Evolutionary conservation across 1,139 yeast species (phyloP).

Genomic region (Pichia kudriavzevii): DNA sequence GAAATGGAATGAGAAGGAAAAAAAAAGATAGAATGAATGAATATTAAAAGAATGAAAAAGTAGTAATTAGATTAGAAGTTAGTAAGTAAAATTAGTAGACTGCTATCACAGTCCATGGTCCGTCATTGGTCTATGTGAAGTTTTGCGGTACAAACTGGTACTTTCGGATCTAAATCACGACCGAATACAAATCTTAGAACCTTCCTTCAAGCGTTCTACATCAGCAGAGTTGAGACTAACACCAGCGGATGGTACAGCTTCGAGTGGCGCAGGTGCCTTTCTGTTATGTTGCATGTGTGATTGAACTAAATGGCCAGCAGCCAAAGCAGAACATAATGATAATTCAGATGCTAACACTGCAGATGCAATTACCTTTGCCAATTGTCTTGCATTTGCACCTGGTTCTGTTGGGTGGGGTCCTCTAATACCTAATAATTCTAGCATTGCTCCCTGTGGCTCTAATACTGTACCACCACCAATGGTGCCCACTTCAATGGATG

Average conservation of each 20-base stretch:
- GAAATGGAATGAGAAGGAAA: too few species aligned
- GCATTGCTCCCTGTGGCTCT: conserved; percentile 95
- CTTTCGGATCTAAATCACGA: conserved; percentile 34
- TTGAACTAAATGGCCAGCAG: conserved; percentile 97
- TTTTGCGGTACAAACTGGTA: too few species aligned
- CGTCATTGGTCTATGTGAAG: too few species aligned
- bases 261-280: conserved; percentile 27
- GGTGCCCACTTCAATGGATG: conserved; percentile 97
- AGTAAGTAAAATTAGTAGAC: too few species aligned
- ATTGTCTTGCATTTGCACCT: conserved; percentile 89
- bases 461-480: conserved; percentile 98
- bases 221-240: conserved; percentile 27
- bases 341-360: conserved; percentile 96
- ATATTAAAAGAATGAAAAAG: too few species aligned
- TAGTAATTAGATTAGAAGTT: too few species aligned
- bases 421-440: conserved; percentile 86
- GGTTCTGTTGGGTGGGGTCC: conserved; percentile 95
- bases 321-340: conserved; percentile 88
- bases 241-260: conserved; percentile 18
- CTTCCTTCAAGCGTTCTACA: conserved; percentile 54
- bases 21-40: too few species aligned
- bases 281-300: conserved; percentile 97
- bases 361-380: conserved; percentile 91
- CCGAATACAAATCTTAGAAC: conserved; percentile 64
- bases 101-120: too few species aligned